Conservation (phyloP, 371 early-diverging fungal genomes). For the Lichtheimia ornata region DNA sequence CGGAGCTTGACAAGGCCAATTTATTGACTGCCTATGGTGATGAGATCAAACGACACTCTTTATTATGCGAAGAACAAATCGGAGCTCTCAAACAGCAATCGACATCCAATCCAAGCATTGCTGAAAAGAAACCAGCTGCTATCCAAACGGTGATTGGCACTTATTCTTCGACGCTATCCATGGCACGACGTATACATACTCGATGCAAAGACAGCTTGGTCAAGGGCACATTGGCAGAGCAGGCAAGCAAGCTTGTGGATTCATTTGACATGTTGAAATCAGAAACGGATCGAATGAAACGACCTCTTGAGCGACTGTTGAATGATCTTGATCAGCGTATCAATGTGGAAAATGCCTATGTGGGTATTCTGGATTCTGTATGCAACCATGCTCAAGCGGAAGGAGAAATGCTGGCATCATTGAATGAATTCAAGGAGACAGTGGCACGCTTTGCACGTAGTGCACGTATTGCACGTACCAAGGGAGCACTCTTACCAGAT, state of each 20-base stretch:
- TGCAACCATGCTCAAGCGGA: constrained; percentile 31
- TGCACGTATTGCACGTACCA: constrained; percentile 20
- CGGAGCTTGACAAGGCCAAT: constrained; percentile 27
- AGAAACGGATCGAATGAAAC: constrained; percentile 22
- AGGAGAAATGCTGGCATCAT: constrained; percentile 22
- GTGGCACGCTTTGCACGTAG: constrained; percentile 23
- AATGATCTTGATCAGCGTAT: constrained; percentile 25
- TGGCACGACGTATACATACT: constrained; percentile 29
- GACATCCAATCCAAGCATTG: constrained; percentile 35
- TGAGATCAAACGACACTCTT: constrained; percentile 24
- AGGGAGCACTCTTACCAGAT: constrained; percentile 32
- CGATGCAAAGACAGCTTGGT: constrained; percentile 30
- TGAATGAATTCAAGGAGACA: constrained; percentile 32
- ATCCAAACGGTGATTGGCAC: constrained; percentile 36
- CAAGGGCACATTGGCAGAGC: constrained; percentile 29
- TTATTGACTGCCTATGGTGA: constrained; percentile 21
- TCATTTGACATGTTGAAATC: constrained; percentile 15
- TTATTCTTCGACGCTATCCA: constrained; percentile 32
- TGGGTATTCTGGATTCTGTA: constrained; percentile 28
- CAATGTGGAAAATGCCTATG: constrained; percentile 34
- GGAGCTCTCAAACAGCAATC: constrained; percentile 40
- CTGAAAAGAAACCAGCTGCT: constrained; percentile 34
- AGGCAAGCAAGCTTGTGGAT: constrained; percentile 26
- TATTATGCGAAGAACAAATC: constrained; percentile 42
- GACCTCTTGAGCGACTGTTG: constrained; percentile 24